These are phyloP conservation scores for Peniophora sp. DNA, from an alignment of 1,284 basidiomycete species.

Conservation along the genomic window DNA sequence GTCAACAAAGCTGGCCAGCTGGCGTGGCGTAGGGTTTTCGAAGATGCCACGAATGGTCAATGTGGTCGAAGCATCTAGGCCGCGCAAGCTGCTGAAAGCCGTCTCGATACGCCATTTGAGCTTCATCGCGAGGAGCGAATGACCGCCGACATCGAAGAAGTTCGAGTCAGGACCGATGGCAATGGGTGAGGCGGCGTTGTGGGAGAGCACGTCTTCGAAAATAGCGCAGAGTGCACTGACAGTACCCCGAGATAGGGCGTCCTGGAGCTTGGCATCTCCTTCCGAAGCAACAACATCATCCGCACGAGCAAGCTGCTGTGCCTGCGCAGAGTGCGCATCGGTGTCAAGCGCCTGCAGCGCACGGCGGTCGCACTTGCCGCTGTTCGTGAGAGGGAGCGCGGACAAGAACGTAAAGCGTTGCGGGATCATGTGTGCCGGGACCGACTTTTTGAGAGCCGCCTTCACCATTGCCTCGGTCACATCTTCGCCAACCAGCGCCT, in stretches of 20 bases:
- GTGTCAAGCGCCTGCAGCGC: not conserved
- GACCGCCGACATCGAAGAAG: not conserved
- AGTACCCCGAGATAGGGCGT: not conserved
- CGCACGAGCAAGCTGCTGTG: not conserved
- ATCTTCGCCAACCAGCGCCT: not conserved
- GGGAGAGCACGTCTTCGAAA: not conserved
- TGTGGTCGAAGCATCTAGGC: too few species aligned
- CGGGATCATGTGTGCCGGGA: not conserved
- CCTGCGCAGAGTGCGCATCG: not conserved
- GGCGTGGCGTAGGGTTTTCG: too few species aligned
- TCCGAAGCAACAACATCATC: not conserved
- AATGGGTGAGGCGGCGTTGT: not conserved
- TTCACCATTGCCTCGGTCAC: not conserved
- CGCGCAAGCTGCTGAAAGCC: too few species aligned
- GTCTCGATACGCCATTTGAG: too few species aligned
- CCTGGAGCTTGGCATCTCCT: not conserved
- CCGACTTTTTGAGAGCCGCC: not conserved
- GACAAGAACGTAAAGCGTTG: not conserved
- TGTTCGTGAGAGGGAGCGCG: not conserved
- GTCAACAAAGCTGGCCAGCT: too few species aligned
- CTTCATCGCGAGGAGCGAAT: too few species aligned
- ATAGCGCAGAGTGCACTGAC: not conserved
- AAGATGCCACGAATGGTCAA: too few species aligned
- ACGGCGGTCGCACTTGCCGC: not conserved
- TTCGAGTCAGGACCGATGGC: not conserved